A percentile compares a stretch with the other conserved stretches of the same genome.
phyloP scores from a whole-genome alignment of 345 rosid genomes.

The Eucalyptus marginata region DNA sequence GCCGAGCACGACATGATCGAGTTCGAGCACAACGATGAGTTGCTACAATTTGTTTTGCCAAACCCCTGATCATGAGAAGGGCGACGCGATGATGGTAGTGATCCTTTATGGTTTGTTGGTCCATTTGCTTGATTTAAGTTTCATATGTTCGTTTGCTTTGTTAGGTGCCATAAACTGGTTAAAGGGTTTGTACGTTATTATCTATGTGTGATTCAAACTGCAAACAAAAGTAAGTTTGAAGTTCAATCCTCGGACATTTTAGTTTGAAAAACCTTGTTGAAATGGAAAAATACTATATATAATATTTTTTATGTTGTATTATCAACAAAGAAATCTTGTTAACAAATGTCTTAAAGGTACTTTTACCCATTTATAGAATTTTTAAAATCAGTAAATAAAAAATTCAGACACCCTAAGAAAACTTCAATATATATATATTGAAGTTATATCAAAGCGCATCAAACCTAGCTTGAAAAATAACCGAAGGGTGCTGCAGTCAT shows the following conservation, averaged over 20 bases:
- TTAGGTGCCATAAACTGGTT: not conserved
- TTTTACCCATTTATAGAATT: too few species aligned
- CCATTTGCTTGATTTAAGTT: not conserved
- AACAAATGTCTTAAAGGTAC: not conserved
- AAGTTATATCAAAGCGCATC: not conserved
- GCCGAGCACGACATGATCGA: not conserved
- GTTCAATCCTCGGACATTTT: too few species aligned
- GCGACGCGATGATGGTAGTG: not conserved
- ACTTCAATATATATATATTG: not conserved
- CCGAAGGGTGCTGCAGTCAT: not conserved
- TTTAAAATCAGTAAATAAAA: too few species aligned
- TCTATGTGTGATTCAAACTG: not conserved
- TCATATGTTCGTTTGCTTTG: not conserved
- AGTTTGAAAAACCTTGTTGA: not conserved
- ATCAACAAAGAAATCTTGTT: not conserved
- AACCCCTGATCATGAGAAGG: not conserved
- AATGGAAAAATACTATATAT: not conserved
- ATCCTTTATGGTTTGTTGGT: not conserved
- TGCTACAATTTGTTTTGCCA: not conserved
- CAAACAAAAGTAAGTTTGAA: too few species aligned
- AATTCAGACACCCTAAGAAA: not conserved
- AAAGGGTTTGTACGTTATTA: not conserved
- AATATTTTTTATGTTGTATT: not conserved
- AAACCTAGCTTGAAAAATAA: not conserved
- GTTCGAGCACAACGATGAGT: not conserved